A percentile compares a stretch with the other conserved stretches of the same genome.
Conservation (phyloP, 1,139 yeast genomes). For the Sugiyamaella sp. region DNA sequence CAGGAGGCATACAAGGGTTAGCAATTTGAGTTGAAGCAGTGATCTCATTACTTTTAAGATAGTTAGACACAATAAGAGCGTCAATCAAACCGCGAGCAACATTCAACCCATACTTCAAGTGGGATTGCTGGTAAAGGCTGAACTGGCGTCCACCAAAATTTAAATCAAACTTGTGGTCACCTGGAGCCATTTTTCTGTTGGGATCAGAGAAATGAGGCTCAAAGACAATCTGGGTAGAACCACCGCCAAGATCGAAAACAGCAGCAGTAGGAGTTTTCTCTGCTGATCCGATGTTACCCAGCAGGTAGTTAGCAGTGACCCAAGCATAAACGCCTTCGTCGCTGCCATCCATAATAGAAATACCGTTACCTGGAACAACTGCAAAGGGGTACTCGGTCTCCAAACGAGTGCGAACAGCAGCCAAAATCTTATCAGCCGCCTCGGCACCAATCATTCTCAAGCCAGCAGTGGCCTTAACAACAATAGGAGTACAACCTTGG, state of each 20-base stretch:
- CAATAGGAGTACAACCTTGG: constrained; percentile 84
- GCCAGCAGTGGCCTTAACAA: constrained; percentile 99
- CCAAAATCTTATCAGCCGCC: constrained; percentile 62
- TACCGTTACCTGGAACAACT: constrained; percentile 81
- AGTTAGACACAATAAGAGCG: constrained; percentile 40
- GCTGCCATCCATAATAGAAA: constrained; percentile 91
- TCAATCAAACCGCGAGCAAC: constrained; percentile 88
- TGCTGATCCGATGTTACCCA: constrained; percentile 85
- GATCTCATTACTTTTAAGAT: constrained; percentile 23
- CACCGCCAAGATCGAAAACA: constrained; percentile 97
- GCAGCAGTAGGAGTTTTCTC: constrained; percentile 84
- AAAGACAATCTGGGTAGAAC: constrained; percentile 96
- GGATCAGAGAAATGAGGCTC: constrained; percentile 69
- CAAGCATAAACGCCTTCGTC: constrained; percentile 99
- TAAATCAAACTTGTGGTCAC: constrained; percentile 84
- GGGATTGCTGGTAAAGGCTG: constrained; percentile 90
- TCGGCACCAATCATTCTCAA: constrained; percentile 81
- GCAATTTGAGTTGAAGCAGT: constrained; percentile 39
- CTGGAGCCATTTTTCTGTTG: constrained; percentile 69
- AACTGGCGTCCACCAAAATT: constrained; percentile 80
- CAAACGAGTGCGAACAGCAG: constrained; percentile 73
- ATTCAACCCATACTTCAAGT: constrained; percentile 93
- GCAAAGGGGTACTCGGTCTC: constrained; percentile 86
- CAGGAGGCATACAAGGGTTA: constrained; percentile 91
- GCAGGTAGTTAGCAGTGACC: constrained; percentile 91